Conservation (phyloP, 169 alveolate genomes). For the Babesia ovis region DNA sequence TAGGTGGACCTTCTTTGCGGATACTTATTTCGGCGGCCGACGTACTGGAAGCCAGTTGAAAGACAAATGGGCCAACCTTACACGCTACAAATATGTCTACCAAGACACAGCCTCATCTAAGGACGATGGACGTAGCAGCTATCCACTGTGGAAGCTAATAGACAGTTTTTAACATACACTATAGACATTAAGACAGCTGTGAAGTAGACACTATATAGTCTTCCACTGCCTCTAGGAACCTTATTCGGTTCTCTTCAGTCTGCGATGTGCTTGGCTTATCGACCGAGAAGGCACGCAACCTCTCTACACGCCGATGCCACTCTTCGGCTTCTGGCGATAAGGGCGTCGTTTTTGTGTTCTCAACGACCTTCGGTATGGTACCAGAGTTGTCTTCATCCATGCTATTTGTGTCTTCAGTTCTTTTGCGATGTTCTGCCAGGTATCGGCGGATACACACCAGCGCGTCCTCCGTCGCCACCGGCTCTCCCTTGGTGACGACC, state of each 20-base stretch:
- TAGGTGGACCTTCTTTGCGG: constrained; percentile 46
- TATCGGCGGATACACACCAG: constrained; percentile 21
- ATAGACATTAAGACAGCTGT: not conserved
- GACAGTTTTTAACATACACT: not conserved
- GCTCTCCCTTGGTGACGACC: constrained; percentile 59
- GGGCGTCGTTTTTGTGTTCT: not conserved
- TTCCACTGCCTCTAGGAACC: constrained; percentile 58
- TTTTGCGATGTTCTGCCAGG: constrained; percentile 23
- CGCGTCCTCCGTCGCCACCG: constrained; percentile 33
- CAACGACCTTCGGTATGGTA: not conserved
- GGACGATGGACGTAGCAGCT: not conserved
- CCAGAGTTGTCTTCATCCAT: not conserved
- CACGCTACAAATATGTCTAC: constrained; percentile 51
- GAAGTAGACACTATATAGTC: not conserved
- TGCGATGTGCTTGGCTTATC: constrained; percentile 1
- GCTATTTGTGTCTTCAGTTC: not conserved
- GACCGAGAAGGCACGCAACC: constrained; percentile 31
- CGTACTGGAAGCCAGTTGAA: constrained; percentile 51
- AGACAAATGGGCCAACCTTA: constrained; percentile 66
- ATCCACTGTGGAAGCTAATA: constrained; percentile 21
- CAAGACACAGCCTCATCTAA: constrained; percentile 2
- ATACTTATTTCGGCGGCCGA: constrained; percentile 45
- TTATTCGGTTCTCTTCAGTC: constrained; percentile 2
- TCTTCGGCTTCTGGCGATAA: constrained; percentile 11
- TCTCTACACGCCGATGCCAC: constrained; percentile 42